Evolutionary conservation across 192 early-diverging fungal genomes (phyloP).

Genomic region (Backusella psychrophila): DNA sequence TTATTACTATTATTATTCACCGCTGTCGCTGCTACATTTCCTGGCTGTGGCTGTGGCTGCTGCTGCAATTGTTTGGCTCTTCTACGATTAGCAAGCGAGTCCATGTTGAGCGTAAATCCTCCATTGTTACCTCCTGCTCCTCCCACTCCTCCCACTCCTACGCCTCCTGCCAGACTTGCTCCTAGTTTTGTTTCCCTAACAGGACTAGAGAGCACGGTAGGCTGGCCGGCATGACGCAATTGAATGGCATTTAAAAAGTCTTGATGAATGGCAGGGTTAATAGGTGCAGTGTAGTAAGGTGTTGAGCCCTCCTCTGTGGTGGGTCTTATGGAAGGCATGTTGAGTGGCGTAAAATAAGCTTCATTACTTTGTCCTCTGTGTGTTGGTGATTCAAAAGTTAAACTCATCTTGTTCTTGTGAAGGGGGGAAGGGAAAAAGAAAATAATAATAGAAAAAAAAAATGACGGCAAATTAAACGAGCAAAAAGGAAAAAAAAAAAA

Average conservation of each 20-base stretch:
- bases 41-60: slow-evolving; percentile 2
- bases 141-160: neutral
- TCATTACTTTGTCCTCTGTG: slow-evolving; percentile 21
- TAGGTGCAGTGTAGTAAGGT: slow-evolving; percentile 39
- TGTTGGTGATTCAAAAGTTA: slow-evolving; percentile 31
- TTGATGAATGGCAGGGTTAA: slow-evolving; percentile 32
- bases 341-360: slow-evolving; percentile 28
- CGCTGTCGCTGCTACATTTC: neutral
- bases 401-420: slow-evolving; percentile 14
- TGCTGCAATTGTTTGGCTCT: neutral
- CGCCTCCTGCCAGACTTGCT: neutral
- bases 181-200: neutral
- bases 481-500: neutral
- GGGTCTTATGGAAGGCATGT: slow-evolving; percentile 14
- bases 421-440: neutral
- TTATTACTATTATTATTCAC: neutral
- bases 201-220: slow-evolving; percentile 17
- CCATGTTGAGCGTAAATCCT: slow-evolving; percentile 5
- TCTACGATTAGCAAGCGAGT: slow-evolving; percentile 19
- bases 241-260: slow-evolving; percentile 42
- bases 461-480: neutral
- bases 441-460: slow-evolving; percentile 10
- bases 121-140: neutral
- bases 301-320: slow-evolving; percentile 4
- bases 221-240: slow-evolving; percentile 22